Conservation (phyloP, 1,139 yeast species). For the Pichia sp. region DNA sequence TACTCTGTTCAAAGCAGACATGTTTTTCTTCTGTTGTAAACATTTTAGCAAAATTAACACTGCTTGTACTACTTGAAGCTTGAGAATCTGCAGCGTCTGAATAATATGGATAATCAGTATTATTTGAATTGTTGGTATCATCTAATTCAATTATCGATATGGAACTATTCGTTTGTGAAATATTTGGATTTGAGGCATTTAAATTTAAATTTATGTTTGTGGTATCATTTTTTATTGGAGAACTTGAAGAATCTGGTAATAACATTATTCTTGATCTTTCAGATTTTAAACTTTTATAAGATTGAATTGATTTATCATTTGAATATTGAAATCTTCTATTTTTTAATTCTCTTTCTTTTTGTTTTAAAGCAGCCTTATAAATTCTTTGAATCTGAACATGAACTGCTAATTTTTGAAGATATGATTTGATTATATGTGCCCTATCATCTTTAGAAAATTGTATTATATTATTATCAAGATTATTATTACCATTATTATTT, state of each 20-base stretch:
- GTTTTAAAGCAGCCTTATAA: conserved; percentile 38
- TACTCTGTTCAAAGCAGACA: conserved; percentile 26
- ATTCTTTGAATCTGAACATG: conserved; percentile 60
- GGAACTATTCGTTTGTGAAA: neutral
- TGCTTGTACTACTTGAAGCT: conserved; percentile 17
- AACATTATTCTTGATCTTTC: conserved; percentile 16
- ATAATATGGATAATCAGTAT: conserved; percentile 9
- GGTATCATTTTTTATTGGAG: conserved; percentile 1
- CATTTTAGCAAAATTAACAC: conserved; percentile 10
- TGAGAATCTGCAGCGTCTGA: conserved; percentile 20
- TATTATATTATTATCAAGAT: neutral
- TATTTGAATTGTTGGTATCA: conserved; percentile 3
- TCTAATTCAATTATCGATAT: conserved; percentile 3
- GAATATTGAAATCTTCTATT: conserved; percentile 10
- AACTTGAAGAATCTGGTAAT: conserved; percentile 6
- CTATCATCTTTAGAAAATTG: conserved; percentile 36
- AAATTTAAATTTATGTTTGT: neutral
- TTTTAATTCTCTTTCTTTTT: conserved; percentile 22
- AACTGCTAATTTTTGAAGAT: conserved; percentile 46
- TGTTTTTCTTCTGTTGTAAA: conserved; percentile 24
- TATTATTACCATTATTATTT: neutral
- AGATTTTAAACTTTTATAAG: conserved; percentile 17
- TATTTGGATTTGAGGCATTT: neutral
- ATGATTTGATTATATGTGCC: conserved; percentile 40
- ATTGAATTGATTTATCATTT: conserved; percentile 12